phyloP scores from a whole-genome alignment of 1,284 basidiomycete species.

The Boletus holoroseus region DNA sequence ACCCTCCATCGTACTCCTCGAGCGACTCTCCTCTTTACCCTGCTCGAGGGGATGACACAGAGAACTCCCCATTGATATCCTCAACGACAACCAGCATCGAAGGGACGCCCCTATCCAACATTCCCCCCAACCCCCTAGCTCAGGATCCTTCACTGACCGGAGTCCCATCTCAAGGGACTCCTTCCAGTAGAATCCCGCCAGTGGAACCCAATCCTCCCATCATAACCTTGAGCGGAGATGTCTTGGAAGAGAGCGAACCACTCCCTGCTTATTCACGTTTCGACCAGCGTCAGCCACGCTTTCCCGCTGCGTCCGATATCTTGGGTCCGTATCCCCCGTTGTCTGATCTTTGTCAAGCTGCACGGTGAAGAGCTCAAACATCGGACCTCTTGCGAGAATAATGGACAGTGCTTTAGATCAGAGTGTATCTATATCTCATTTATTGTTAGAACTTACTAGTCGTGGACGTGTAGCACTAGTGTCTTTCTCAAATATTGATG shows the following conservation, averaged over 20 bases:
- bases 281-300: conserved; percentile 17
- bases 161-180: conserved; percentile 12
- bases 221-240: background rate
- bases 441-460: background rate
- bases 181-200: background rate
- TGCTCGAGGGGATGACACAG: background rate
- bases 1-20: conserved; percentile 25
- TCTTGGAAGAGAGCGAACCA: conserved; percentile 12
- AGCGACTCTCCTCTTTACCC: background rate
- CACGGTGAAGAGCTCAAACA: background rate
- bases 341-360: conserved; percentile 12
- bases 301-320: conserved; percentile 14
- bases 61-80: background rate
- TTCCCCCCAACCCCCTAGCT: conserved; percentile 6
- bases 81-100: background rate
- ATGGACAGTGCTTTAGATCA: too few relatives aligned
- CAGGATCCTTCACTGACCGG: conserved; percentile 18
- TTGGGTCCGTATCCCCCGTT: conserved; percentile 31
- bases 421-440: conserved; percentile 9
- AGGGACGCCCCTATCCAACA: background rate
- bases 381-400: background rate
- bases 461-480: too few relatives aligned
- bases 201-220: conserved; percentile 2
- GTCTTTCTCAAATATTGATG: too few relatives aligned
- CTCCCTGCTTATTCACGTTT: conserved; percentile 27